Evolutionary conservation across 441 rosid species (phyloP), one percentile per base, ranked within the genome.

Genomic region (Aquilaria agallochum): DNA sequence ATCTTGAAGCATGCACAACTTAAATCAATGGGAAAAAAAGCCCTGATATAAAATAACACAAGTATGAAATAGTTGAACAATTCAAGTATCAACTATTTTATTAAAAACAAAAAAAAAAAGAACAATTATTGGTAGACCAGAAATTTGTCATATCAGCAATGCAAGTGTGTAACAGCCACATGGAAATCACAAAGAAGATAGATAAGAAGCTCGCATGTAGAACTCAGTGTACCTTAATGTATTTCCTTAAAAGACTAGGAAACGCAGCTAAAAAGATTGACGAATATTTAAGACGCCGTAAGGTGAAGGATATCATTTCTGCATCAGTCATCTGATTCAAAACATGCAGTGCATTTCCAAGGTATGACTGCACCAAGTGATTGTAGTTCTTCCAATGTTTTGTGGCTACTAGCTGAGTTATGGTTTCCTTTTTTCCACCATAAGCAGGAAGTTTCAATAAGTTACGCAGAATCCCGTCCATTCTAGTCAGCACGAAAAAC

Each of bases 281-380:
- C 2, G 99, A 95, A 75, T 74, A 85, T 70, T 84, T 85, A 52
- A 91, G 78, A 31, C 95, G 89, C 13, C 96, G 75, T 56, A 95
- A 69, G 66, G 97, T 87, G 72, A 83, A 95, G 8, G 97, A 63
- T 75, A 95, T 78, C 97, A 95, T 95, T 60, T 85, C 90, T 4
- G 80, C 53, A 64, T 95, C 97, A 0, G 99, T 95, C 97, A 95
- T 95, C 78, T 91, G 99, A 67, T 95, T 91, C 70, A 95, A 68
- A 63, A 95, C 89, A 53, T 92, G 96, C 51, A 95, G 74, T 0
- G 97, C 82, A 73, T 95, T 95, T 61, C 96, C 97, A 30, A 95
- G 88, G 71, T 95, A 95, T 2, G 97, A 91, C 79, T 87, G 91
- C 31, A 86, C 91, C 72, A 94, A 71, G 76, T 91, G 94, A 56